Percentiles rank a stretch among this genome's conserved stretches.
Conservation (phyloP, 352 stramenopile species). For the Pilasporangium apinafurcum region DNA sequence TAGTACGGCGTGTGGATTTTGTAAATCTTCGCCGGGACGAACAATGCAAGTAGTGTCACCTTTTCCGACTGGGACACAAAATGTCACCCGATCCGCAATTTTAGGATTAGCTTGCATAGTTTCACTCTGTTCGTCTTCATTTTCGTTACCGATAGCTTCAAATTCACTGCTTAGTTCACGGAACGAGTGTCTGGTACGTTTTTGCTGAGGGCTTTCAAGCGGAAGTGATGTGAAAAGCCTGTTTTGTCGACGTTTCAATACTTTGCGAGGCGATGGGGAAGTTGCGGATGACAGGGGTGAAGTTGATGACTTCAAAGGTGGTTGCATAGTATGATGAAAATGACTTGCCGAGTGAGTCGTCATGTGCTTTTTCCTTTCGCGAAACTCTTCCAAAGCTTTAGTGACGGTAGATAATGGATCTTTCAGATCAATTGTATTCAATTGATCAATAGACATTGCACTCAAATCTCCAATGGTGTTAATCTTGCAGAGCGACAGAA, state of each 20-base stretch:
- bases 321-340: constrained; percentile 19
- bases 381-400: constrained; percentile 51
- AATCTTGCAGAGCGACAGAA: constrained; percentile 65
- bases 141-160: constrained; percentile 6
- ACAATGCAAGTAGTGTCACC: constrained; percentile 32
- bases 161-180: constrained; percentile 21
- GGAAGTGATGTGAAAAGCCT: constrained; percentile 11
- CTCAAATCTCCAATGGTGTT: constrained; percentile 66
- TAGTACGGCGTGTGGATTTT: constrained; percentile 12
- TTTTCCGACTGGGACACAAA: constrained; percentile 30
- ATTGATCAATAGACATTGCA: constrained; percentile 30
- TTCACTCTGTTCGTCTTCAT: constrained; percentile 8
- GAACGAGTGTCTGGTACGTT: constrained; percentile 38
- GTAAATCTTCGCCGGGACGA: constrained; percentile 45
- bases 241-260: constrained; percentile 19
- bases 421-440: constrained; percentile 56
- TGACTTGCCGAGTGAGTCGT: constrained; percentile 28
- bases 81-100: constrained; percentile 44
- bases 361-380: constrained; percentile 26
- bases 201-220: constrained; percentile 28
- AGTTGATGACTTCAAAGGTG: constrained; percentile 7
- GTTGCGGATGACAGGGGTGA: constrained; percentile 11
- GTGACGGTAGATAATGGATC: constrained; percentile 43
- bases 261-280: constrained; percentile 23
- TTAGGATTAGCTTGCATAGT: constrained; percentile 16